Evolutionary conservation across 495 filamentous ascomycete species (phyloP).

Genomic region (Talaromyces wortmannii): DNA sequence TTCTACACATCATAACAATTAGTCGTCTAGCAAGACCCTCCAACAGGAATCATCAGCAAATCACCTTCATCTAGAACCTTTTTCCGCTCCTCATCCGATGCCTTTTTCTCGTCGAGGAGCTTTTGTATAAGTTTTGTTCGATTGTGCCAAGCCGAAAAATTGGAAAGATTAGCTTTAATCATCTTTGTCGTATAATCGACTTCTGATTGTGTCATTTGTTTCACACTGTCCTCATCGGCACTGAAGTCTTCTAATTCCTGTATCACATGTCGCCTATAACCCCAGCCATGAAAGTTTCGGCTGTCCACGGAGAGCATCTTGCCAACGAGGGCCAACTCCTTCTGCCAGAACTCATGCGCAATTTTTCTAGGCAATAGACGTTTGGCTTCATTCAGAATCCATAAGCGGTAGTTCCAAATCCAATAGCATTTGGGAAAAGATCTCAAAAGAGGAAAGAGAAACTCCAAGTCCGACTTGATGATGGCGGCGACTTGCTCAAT

Average conservation of each 20-base stretch:
- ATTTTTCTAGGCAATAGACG: constrained; percentile 43
- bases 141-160: constrained; percentile 97
- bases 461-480: constrained; percentile 63
- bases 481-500: constrained; percentile 34
- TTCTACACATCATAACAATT: constrained; percentile 39
- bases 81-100: constrained; percentile 52
- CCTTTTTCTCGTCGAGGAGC: constrained; percentile 61
- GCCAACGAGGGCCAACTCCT: constrained; percentile 70
- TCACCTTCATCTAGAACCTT: constrained; percentile 68
- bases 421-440: constrained; percentile 97
- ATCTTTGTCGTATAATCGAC: constrained; percentile 86
- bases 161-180: constrained; percentile 76
- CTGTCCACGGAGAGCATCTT: constrained; percentile 84
- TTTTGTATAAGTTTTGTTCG: constrained; percentile 74
- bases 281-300: constrained; percentile 97
- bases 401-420: constrained; percentile 97
- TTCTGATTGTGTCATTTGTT: constrained; percentile 67
- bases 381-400: constrained; percentile 71
- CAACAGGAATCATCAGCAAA: constrained; percentile 1
- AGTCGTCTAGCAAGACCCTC: constrained; percentile 2
- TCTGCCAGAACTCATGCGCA: constrained; percentile 68
- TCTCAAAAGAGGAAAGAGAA: constrained; percentile 75
- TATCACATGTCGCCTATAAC: constrained; percentile 76
- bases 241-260: constrained; percentile 51
- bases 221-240: constrained; percentile 8